Conservation (phyloP, 2,329 filamentous ascomycete species). For the Orbilia oligospora region DNA sequence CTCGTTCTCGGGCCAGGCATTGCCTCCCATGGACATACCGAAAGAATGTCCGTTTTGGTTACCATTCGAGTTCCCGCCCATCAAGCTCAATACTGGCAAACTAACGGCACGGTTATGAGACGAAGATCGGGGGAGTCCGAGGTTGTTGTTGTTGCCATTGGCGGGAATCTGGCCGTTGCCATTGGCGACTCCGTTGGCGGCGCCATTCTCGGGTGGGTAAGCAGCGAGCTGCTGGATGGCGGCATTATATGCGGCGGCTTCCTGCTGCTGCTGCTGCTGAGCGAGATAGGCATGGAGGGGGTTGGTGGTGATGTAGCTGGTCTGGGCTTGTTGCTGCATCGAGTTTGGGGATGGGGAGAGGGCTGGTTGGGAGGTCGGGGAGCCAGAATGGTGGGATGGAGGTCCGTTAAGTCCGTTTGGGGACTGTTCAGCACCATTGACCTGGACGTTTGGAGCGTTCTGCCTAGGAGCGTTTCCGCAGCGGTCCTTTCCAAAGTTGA, state of each 20-base stretch:
- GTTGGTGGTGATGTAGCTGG: slow-evolving; percentile 63
- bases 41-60: slow-evolving; percentile 71
- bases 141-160: slow-evolving; percentile 63
- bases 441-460: slow-evolving; percentile 63
- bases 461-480: slow-evolving; percentile 97
- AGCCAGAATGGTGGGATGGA: slow-evolving; percentile 56
- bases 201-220: slow-evolving; percentile 69
- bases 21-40: slow-evolving; percentile 63
- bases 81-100: slow-evolving; percentile 79
- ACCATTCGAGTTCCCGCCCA: slow-evolving; percentile 73
- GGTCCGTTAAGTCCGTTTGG: slow-evolving; percentile 62
- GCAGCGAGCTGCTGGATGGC: slow-evolving; percentile 83
- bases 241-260: slow-evolving; percentile 81
- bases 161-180: slow-evolving; percentile 66
- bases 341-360: slow-evolving; percentile 62
- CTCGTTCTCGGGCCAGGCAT: slow-evolving; percentile 58
- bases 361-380: slow-evolving; percentile 52
- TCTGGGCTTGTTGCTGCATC: slow-evolving; percentile 62
- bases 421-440: slow-evolving; percentile 65
- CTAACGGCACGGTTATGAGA: slow-evolving; percentile 85
- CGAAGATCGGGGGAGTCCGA: slow-evolving; percentile 70
- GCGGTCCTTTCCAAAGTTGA: slow-evolving; percentile 99
- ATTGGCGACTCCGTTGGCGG: slow-evolving; percentile 60
- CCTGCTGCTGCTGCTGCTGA: slow-evolving; percentile 80
- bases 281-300: slow-evolving; percentile 67